These are phyloP conservation scores for Hymenoscyphus linearis DNA, from an alignment of 2,329 filamentous ascomycete species.

Conservation along the genomic window DNA sequence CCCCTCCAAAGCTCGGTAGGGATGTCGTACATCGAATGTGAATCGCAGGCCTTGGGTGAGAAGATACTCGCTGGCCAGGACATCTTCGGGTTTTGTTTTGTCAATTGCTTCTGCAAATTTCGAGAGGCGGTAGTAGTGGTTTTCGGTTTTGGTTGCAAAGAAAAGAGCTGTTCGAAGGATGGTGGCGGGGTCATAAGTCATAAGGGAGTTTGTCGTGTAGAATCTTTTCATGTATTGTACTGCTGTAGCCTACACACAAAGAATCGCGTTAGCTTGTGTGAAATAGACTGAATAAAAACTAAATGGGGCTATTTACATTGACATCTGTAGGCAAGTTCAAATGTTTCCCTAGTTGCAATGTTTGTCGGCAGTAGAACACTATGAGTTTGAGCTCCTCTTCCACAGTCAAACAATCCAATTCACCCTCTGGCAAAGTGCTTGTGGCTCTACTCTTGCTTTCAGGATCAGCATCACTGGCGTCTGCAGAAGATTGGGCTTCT, in stretches of 20 bases:
- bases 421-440: constrained; percentile 32
- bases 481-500: constrained; percentile 31
- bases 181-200: constrained; percentile 90
- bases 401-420: constrained; percentile 74
- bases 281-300: neutral
- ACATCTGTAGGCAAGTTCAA: constrained; percentile 57
- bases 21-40: constrained; percentile 88
- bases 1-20: constrained; percentile 81
- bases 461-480: constrained; percentile 31
- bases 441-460: constrained; percentile 22
- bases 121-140: constrained; percentile 55
- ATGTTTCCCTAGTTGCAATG: constrained; percentile 52
- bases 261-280: neutral
- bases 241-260: constrained; percentile 32
- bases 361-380: constrained; percentile 67
- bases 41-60: constrained; percentile 90
- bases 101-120: constrained; percentile 66
- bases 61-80: constrained; percentile 87
- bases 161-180: constrained; percentile 88
- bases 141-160: constrained; percentile 90
- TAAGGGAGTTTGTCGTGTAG: constrained; percentile 90
- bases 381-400: constrained; percentile 80
- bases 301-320: constrained; percentile 40
- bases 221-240: constrained; percentile 76
- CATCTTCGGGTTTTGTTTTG: constrained; percentile 69